These are phyloP conservation scores for Wallacemonas rigidus DNA, from an alignment of 208 protist species.

Conservation along the genomic window DNA sequence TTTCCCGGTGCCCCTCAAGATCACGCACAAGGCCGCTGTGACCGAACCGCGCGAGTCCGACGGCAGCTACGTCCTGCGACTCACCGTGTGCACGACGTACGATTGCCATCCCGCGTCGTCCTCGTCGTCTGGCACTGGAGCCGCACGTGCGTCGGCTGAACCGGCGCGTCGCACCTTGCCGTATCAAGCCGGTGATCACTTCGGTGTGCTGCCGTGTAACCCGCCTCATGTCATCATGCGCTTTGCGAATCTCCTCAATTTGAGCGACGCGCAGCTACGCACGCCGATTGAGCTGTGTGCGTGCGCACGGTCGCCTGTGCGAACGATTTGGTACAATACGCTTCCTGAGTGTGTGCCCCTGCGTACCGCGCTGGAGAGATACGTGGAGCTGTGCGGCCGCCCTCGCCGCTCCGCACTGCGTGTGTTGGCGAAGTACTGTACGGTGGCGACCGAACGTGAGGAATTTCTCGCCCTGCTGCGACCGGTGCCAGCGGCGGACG, in stretches of 20 bases:
- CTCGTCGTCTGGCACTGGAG: conserved; percentile 42
- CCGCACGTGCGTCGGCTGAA: conserved; percentile 26
- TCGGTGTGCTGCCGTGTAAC: conserved; percentile 91
- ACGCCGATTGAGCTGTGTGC: conserved; percentile 56
- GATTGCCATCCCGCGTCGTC: not conserved
- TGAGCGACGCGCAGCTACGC: conserved; percentile 42
- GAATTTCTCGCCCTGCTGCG: conserved; percentile 50
- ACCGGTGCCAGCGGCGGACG: conserved; percentile 3
- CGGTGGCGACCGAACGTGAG: conserved; percentile 47
- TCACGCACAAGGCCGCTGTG: conserved; percentile 45
- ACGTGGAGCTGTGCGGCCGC: conserved; percentile 74
- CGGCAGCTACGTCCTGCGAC: conserved; percentile 59
- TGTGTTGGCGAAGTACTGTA: conserved; percentile 69
- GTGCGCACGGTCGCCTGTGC: conserved; percentile 20
- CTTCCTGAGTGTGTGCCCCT: conserved; percentile 67
- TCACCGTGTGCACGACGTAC: conserved; percentile 29
- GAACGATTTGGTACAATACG: conserved; percentile 49
- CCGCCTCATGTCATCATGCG: conserved; percentile 67
- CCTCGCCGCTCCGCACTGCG: conserved; percentile 71
- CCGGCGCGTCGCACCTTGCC: conserved; percentile 25
- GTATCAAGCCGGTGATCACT: conserved; percentile 94
- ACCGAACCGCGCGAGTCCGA: conserved; percentile 43
- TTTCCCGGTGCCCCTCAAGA: conserved; percentile 38
- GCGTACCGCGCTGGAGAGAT: conserved; percentile 64
- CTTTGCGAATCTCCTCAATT: conserved; percentile 48